Evolutionary conservation across 371 early-diverging fungal genomes (phyloP).

Genomic region (Mortierella sp.): DNA sequence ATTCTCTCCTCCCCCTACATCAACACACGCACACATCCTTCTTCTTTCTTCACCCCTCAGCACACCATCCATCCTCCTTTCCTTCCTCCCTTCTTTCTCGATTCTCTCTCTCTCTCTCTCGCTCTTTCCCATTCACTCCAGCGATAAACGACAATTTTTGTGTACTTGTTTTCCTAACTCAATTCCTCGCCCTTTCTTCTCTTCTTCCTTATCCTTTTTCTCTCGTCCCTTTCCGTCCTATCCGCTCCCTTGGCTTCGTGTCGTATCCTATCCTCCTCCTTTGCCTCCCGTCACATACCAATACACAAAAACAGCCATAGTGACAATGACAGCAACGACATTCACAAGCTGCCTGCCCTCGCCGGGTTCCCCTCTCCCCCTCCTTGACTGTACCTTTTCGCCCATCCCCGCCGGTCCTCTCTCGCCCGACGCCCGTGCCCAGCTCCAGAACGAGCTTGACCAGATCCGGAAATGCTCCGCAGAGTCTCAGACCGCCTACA

Average conservation of each 20-base stretch:
- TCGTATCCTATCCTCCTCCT: background rate
- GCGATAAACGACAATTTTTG: no score
- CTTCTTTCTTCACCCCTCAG: background rate
- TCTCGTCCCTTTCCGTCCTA: background rate
- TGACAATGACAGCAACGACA: constrained; percentile 41
- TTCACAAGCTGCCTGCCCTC: constrained; percentile 45
- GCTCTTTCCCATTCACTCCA: background rate
- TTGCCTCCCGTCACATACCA: background rate
- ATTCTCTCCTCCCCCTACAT: background rate
- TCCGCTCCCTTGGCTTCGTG: background rate
- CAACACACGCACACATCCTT: background rate
- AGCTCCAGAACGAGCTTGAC: constrained; percentile 37
- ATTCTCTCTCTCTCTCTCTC: background rate
- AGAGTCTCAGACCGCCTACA: constrained; percentile 40
- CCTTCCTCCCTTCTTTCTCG: background rate
- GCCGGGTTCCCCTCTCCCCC: constrained; percentile 24
- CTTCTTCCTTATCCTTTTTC: background rate
- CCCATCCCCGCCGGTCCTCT: constrained; percentile 46
- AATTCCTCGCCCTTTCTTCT: background rate
- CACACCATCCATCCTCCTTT: background rate
- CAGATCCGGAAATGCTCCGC: constrained; percentile 28
- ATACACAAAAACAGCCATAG: constrained; percentile 12
- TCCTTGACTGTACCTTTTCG: constrained; percentile 24
- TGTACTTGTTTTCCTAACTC: background rate
- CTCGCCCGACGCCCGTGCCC: constrained; percentile 34